Base-by-base conservation (phyloP, 163 green algal genomes). In the Scenedesmus sp. region DNA sequence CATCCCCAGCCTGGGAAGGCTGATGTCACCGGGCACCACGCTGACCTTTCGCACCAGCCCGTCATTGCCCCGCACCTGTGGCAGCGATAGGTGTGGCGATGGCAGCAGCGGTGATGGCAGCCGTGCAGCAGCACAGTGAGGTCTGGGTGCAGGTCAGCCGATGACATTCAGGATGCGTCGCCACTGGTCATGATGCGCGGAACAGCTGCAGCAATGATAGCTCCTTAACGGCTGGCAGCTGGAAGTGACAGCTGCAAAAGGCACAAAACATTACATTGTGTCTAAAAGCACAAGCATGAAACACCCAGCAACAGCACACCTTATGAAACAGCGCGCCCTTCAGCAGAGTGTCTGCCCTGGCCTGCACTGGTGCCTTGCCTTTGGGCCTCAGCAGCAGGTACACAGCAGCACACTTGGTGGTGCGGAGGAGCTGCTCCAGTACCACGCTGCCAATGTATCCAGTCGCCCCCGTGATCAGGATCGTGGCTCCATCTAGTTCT, bases 371-470 rank as follows among this genome's bases (percentile, higher is more conserved):
- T 42, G 78, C 9, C 2, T 79, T 93, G 56, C 79, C 90, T 59
- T 93, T 92, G 24, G 46, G 51, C 0, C 94, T 85, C 40, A 93
- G 79, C 16, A 95, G 87, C 33, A 94, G 59, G 81, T 92, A 94
- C 18, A 96, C 84, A 15, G 65, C 33, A 13, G 40, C 40, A 0
- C 93, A 78, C n/a, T 92, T 87, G 24, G 93, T 94, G 20, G 56
- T 91, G 15, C 90, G 84, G 30, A 97, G 90, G 5, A 97, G 82
- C 84, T 95, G 93, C 85, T 97, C 95, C 40, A 97, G 85, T 30
- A 96, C 93, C 43, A 96, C 82, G 65, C 87, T 94, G 37, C 95
- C 95, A n/a, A 97, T 90, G 87, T 94, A 97, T 80, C 95, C 95
- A 13, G 92, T 94, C 18, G 91, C 91, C 44, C 94, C 94, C 2